Evolutionary conservation across 345 rosid species (phyloP), one percentile per base, ranked within the genome.

Genomic region (Theobroma cacao): DNA sequence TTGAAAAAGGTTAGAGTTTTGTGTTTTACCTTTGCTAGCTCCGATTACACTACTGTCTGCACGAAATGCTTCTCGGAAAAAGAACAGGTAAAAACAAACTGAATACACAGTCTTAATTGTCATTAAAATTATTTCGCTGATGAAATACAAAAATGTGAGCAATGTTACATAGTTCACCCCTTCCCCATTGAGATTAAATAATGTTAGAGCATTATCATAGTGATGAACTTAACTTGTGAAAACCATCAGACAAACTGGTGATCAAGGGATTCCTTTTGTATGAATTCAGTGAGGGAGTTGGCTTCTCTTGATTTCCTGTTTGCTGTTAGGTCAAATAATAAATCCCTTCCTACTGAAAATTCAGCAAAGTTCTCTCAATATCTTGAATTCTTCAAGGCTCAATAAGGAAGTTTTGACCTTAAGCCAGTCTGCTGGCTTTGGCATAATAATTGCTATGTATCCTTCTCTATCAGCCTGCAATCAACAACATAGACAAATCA

Each of bases 391-490:
- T 77, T 91, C 92, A 34, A 83, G 80, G 62, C 88, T 69, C 64
- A 89, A 80, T 24, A 96, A 76, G 28, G 95, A 87, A 83, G 82
- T 74, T 86, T 89, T 90, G 72, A 79, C 78, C 87, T 93, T 93
- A 65, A 79, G 82, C 98, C 98, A 95, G 71, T 93, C 94, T 67
- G 90, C 88, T 50, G 97, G 95, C 80, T 86, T 91, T 58, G 91
- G 98, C 98, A 91, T 95, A 58, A 93, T 86, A 77, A 95, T 93
- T 6, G 98, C 98, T 61, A 93, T 84, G 79, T 88, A 94, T 52
- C 98, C 99, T 87, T 96, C 98, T 59, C 99, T 86, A 55, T 87
- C 93, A 34, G 99, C 92, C 99, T 96, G 89, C 77, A 74, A 43
- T 41, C 66, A 53, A 69, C 43, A 38, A 47, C 4, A 26, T 20